Evolutionary conservation across 768 basidiomycete species (phyloP), one percentile per base, ranked within the genome.

Genomic region (Holtermannia corniformis): DNA sequence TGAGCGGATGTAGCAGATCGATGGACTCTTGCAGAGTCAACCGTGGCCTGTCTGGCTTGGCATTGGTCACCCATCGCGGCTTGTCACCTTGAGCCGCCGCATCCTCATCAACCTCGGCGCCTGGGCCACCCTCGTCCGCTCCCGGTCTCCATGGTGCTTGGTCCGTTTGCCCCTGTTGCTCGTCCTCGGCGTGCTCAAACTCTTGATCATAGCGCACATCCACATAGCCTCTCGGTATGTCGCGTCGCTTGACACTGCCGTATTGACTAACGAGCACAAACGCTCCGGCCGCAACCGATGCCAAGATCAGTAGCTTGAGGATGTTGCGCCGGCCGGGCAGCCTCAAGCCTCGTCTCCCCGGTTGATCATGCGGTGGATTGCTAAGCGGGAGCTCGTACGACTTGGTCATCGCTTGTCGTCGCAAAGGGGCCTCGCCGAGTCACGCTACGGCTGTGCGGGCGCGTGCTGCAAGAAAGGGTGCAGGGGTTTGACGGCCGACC

Each of bases 1-100:
- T 32, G 16, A 51, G 24, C 4, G 65, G 65, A 32, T 60, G 50
- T 3, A 67, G 41, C 27, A 51, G 44, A 5, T 50, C 59, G 24
- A 60, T 59, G 14, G 65, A 60, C 47, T 67, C 60, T 32, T 62
- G 58, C 20, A 67, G 49, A 19, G 54, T 64, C 4, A 37, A 37
- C 10, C 32, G 32, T 7, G 32, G 32, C 7, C 10, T 7, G 16
- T 37, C 32, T 7, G 32, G 16, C 32, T 37, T 16, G 32, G 7
- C 10, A 7, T 7, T 37, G 32, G 16, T 16, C 16, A 7, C 16
- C 10, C 7, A 37, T 7, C 10, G 7, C 10, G 32, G 32, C 32
- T 37, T 37, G 32, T 37, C 32, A 16, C 32, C 32, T n/a, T n/a
- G n/a, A 7, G 32, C 32, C 32, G 7, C 32, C 32, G 7, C 32